Evolutionary conservation across 495 filamentous ascomycete species (phyloP), one percentile per base, ranked within the genome.

Genomic region (Talaromyces wortmannii): DNA sequence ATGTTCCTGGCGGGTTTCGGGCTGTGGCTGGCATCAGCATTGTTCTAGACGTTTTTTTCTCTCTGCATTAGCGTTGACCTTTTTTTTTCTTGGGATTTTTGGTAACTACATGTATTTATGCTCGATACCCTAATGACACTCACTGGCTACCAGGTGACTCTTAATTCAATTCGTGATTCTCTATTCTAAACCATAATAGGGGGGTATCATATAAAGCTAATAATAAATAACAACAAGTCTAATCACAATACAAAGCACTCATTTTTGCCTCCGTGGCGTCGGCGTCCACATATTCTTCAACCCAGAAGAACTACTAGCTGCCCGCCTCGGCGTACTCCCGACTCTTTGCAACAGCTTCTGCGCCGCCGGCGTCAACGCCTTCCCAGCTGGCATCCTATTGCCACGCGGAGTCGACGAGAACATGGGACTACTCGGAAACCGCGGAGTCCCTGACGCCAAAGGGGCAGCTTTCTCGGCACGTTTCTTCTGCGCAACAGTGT

Each of bases 401-500:
- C 50, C 56, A 36, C 32, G 32, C 43, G 45, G 33, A 6, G 45
- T 15, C 4, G 45, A 18, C 7, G 48, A 49, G 72, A 74, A 17
- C 78, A 72, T 13, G 88, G 90, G 64, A 87, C 91, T 65, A 86
- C 91, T 7, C 82, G 77, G 60, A 95, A 96, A 55, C 76, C 84
- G 16, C 90, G 92, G 33, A 78, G 82, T 23, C 23, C 23, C 23
- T 23, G 23, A 2, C 23, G 2, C 23, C 4, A 23, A 23, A 23
- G 23, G 23, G 23, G 23, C 52, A 46, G 64, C 58, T 58, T 76
- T 78, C 63, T 69, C 70, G 68, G 80, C 63, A 73, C 89, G 78
- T 63, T 90, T 92, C 11, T 78, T 83, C 67, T 86, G 85, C 2
- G 85, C 84, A 0, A 88, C 87, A 48, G 82, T 81, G 55, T 97